Evolutionary conservation across 2,329 filamentous ascomycete genomes (phyloP), one percentile per base, ranked within the genome.

Genomic region (Cylindrodendrum hubeiense): DNA sequence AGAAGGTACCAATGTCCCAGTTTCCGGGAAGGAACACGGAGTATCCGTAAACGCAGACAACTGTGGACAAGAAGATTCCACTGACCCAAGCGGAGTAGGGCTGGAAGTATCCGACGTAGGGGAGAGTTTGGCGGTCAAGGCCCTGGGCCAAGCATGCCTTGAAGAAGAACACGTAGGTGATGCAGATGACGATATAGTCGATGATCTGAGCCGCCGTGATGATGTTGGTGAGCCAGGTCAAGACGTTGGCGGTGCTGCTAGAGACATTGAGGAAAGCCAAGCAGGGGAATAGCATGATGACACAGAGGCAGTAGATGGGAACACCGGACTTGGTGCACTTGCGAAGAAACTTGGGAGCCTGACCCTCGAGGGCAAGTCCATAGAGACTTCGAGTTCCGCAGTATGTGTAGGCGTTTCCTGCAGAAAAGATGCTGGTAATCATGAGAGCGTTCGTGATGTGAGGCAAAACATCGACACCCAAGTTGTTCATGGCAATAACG

Each of bases 291-390:
- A 80, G 72, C 80, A 86, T 85, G 49, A 85, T 83, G 17, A 87
- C 69, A n/a, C 58, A 61, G 73, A 89, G 86, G 71, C 84, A 86
- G 75, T 84, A 89, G 67, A 89, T 83, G 2, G 87, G 87, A 0
- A 89, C 87, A 69, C 89, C 90, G 17, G 84, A 84, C 70, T 81
- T 84, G 9, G 86, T 91, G 74, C 84, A 87, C 73, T 87, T 84
- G 58, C 82, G 81, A 21, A 91, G 81, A 73, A 90, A 75, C 51
- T 78, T 77, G 51, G 82, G 83, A 0, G 83, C 83, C 47, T 83
- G 82, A 28, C 82, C 82, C 66, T 84, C 80, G 44, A 78, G 70
- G n/a, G 86, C 84, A 21, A 87, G 80, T 21, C 82, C 82, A 67
- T 84, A 85, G 9, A 85, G 80, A 8, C 81, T 82, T 22, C 83